phyloP scores from a whole-genome alignment of 2,329 filamentous ascomycete species.

The Colletotrichum cereale region DNA sequence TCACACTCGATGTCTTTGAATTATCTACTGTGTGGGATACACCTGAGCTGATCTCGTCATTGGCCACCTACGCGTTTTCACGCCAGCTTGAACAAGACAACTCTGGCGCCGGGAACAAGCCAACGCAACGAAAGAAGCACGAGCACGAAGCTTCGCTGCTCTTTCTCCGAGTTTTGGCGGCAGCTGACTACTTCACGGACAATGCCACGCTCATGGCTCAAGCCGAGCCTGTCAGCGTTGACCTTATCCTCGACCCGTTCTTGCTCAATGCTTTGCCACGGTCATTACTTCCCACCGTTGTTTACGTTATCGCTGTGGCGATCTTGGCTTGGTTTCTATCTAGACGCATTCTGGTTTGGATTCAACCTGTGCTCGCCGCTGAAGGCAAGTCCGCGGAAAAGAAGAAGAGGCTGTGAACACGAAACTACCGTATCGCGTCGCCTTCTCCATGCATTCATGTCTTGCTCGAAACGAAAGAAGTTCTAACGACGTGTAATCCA shows the following conservation, averaged over 20 bases:
- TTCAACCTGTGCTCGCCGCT: constrained; percentile 47
- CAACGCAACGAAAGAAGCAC: constrained; percentile 39
- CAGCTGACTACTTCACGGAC: constrained; percentile 87
- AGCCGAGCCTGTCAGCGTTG: constrained; percentile 80
- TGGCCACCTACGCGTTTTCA: constrained; percentile 71
- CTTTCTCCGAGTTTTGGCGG: constrained; percentile 79
- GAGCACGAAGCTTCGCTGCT: constrained; percentile 63
- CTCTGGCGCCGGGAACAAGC: constrained; percentile 40
- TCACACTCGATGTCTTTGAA: constrained; percentile 76
- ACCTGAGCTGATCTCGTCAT: constrained; percentile 72
- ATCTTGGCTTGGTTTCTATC: constrained; percentile 59
- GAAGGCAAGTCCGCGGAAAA: constrained; percentile 51
- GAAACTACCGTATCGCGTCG: constrained; percentile 12
- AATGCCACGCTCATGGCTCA: constrained; percentile 80
- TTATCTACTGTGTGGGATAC: constrained; percentile 72
- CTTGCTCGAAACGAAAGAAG: constrained; percentile 25
- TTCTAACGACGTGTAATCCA: constrained; percentile 31
- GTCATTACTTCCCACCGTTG: constrained; percentile 79
- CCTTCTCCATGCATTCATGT: constrained; percentile 29
- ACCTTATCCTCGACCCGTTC: constrained; percentile 89
- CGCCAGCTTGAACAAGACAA: constrained; percentile 51
- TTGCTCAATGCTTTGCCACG: constrained; percentile 82
- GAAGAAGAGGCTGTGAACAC: constrained; percentile 48
- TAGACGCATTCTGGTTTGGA: constrained; percentile 49
- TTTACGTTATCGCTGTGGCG: constrained; percentile 76